phyloP scores from a whole-genome alignment of 2,329 filamentous ascomycete genomes.

The Fusarium miscanthi region DNA sequence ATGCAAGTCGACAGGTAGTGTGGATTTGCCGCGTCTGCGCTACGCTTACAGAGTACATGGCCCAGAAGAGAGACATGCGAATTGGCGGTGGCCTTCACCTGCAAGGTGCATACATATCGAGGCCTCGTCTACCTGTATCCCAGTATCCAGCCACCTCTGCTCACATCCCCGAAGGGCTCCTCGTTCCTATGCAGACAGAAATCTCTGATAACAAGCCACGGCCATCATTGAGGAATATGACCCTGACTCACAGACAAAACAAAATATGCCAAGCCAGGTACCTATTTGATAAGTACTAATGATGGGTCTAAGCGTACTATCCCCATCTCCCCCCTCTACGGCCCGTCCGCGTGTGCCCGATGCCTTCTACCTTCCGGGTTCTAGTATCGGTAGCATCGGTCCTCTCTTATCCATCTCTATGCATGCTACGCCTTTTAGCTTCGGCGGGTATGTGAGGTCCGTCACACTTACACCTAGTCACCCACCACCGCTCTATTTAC shows the following conservation, averaged over 20 bases:
- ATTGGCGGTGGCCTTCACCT: conserved; percentile 24
- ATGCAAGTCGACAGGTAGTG: conserved; percentile 7
- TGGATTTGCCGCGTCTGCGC: neutral
- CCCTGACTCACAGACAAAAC: neutral
- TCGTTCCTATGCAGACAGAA: conserved; percentile 33
- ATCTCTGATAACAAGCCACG: conserved; percentile 15
- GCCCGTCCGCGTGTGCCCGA: conserved; percentile 44
- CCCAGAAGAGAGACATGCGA: conserved; percentile 10
- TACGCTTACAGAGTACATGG: neutral
- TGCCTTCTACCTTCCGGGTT: conserved; percentile 28
- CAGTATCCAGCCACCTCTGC: conserved; percentile 28
- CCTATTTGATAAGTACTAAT: conserved; percentile 23
- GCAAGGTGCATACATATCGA: conserved; percentile 27
- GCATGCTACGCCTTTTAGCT: conserved; percentile 45
- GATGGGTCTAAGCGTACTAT: conserved; percentile 24
- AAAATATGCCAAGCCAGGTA: neutral
- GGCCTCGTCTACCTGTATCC: conserved; percentile 29
- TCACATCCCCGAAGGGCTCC: conserved; percentile 15
- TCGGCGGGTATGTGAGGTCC: conserved; percentile 46
- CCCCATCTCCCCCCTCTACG: conserved; percentile 39
- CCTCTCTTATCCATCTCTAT: conserved; percentile 38
- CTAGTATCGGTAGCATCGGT: conserved; percentile 37
- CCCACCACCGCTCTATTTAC: conserved; percentile 17
- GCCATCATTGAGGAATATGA: neutral
- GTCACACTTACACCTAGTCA: conserved; percentile 37